phyloP scores from a whole-genome alignment of 164 flowering plant genomes.

The Annona cherimola region DNA sequence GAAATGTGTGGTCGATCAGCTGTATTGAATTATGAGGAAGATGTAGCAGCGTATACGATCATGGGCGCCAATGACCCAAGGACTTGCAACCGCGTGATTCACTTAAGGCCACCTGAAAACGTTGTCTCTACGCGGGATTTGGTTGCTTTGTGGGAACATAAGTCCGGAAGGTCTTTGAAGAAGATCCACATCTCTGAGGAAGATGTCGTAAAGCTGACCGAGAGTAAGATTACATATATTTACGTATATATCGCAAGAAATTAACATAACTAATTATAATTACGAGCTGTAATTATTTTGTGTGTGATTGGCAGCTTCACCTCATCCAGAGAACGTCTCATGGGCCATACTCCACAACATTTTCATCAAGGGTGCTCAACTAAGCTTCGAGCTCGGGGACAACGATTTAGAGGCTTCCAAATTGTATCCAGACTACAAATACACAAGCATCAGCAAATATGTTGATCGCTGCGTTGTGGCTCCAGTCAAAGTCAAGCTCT shows the following conservation, averaged over 20 bases:
- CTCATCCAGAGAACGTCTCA: conserved; percentile 33
- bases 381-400: conserved; percentile 22
- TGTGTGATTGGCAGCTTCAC: conserved; percentile 23
- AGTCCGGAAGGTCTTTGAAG: conserved; percentile 21
- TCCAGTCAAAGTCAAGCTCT: conserved; percentile 22
- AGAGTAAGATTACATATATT: conserved; percentile 3
- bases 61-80: conserved; percentile 31
- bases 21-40: conserved; percentile 36
- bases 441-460: conserved; percentile 30
- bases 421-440: conserved; percentile 33
- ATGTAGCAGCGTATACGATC: conserved; percentile 33
- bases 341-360: conserved; percentile 33
- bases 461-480: conserved; percentile 19
- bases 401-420: conserved; percentile 37
- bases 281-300: background rate
- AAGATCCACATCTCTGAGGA: conserved; percentile 18
- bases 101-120: conserved; percentile 26
- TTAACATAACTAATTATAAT: background rate
- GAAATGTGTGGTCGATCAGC: conserved; percentile 17
- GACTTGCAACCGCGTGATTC: conserved; percentile 25
- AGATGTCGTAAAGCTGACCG: conserved; percentile 1
- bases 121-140: conserved; percentile 28
- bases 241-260: no score
- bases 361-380: conserved; percentile 35
- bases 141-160: conserved; percentile 38